These are phyloP conservation scores for Colletotrichum sp. DNA, from an alignment of 2,329 filamentous ascomycete species.

Conservation along the genomic window DNA sequence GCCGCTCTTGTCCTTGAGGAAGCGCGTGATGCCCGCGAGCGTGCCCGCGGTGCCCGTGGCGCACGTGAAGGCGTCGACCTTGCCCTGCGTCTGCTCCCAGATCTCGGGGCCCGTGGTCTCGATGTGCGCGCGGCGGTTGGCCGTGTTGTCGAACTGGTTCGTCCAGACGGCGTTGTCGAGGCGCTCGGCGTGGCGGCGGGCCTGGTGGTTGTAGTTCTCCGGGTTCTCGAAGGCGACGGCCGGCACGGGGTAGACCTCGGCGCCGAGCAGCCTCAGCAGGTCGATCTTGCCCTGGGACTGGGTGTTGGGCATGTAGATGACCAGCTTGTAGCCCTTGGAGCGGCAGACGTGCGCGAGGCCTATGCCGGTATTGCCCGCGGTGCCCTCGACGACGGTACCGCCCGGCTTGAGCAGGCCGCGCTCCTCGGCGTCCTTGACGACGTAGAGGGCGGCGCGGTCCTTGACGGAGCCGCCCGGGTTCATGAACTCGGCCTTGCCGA, in stretches of 20 bases:
- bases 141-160: slow-evolving; percentile 97
- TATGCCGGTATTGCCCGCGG: slow-evolving; percentile 97
- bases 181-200: slow-evolving; percentile 83
- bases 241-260: slow-evolving; percentile 94
- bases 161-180: slow-evolving; percentile 95
- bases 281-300: slow-evolving; percentile 99
- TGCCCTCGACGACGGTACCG: slow-evolving; percentile 95
- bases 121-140: slow-evolving; percentile 91
- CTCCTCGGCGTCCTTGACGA: slow-evolving; percentile 93
- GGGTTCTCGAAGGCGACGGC: slow-evolving; percentile 96
- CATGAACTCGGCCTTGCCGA: slow-evolving; percentile 98
- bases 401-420: slow-evolving; percentile 81
- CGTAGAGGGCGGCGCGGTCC: slow-evolving; percentile 92
- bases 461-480: slow-evolving; percentile 97
- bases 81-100: slow-evolving; percentile 88
- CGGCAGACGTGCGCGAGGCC: slow-evolving; percentile 96
- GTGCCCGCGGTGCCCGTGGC: slow-evolving; percentile 93
- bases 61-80: slow-evolving; percentile 93
- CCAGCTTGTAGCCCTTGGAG: slow-evolving; percentile 87
- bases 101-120: slow-evolving; percentile 98
- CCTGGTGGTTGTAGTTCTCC: slow-evolving; percentile 98
- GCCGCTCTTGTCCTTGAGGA: slow-evolving; percentile 80
- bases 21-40: slow-evolving; percentile 85
- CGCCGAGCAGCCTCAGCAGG: slow-evolving; percentile 85
- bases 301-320: slow-evolving; percentile 99